Evolutionary conservation across 78 protist genomes (phyloP).

Genomic region (Bigelowiella natans): DNA sequence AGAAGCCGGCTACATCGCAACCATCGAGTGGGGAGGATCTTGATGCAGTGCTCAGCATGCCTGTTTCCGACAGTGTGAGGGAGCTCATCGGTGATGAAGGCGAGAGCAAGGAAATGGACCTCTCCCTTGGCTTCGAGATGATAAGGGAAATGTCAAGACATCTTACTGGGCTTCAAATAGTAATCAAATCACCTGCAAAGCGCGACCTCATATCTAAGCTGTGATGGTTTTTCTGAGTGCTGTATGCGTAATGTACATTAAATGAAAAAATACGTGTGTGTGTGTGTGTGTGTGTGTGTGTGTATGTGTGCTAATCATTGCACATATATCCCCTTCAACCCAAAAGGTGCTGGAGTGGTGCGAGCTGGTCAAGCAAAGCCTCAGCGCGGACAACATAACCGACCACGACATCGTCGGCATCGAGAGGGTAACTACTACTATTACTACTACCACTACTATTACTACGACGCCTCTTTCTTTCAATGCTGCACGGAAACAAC

Average conservation of each 20-base stretch:
- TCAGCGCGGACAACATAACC: background rate
- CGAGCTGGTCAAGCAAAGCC: background rate
- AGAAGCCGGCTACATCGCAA: background rate
- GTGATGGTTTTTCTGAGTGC: too few species aligned
- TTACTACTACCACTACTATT: too few species aligned
- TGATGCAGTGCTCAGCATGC: background rate
- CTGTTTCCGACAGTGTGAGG: background rate
- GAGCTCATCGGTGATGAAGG: background rate
- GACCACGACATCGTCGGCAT: background rate
- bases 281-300: background rate
- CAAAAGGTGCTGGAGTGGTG: background rate
- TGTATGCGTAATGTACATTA: too few species aligned
- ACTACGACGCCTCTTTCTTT: too few species aligned
- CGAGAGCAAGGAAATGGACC: background rate
- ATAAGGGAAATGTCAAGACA: background rate
- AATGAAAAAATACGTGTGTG: background rate
- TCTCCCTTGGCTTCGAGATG: background rate
- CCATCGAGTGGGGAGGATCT: too few species aligned
- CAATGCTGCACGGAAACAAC: too few species aligned
- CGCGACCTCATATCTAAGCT: too few species aligned
- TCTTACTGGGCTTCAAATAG: background rate
- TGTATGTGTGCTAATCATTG: background rate
- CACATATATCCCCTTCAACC: background rate
- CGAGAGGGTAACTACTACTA: background rate
- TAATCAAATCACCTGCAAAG: background rate